phyloP scores from a whole-genome alignment of 2,329 filamentous ascomycete genomes.

The Calonectria naviculata region DNA sequence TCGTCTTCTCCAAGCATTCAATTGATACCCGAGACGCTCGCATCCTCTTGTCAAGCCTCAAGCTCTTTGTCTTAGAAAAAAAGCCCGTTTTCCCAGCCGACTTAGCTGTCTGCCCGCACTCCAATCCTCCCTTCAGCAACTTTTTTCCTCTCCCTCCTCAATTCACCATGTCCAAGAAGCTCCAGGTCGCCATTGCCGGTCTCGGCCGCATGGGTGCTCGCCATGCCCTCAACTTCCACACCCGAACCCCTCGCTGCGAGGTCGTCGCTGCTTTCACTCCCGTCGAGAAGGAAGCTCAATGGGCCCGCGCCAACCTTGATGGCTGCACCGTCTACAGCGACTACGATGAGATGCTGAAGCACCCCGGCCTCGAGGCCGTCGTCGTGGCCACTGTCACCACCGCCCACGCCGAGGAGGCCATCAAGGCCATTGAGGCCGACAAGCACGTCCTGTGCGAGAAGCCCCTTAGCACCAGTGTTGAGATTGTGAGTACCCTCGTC shows the following conservation, averaged over 20 bases:
- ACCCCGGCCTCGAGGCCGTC: constrained; percentile 40
- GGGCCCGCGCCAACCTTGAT: constrained; percentile 36
- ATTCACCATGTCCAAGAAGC: constrained; percentile 36
- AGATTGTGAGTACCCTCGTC: constrained; percentile 58
- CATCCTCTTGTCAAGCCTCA: background rate
- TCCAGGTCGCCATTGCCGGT: constrained; percentile 37
- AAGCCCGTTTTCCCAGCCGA: constrained; percentile 3
- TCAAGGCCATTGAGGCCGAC: constrained; percentile 40
- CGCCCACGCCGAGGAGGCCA: constrained; percentile 39
- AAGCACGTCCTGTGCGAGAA: constrained; percentile 43
- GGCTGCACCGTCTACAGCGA: constrained; percentile 37
- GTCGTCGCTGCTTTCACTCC: constrained; percentile 41
- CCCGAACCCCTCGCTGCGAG: constrained; percentile 37
- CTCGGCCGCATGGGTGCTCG: constrained; percentile 42
- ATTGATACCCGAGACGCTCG: constrained; percentile 12
- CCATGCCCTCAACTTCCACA: constrained; percentile 41
- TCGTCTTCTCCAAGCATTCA: constrained; percentile 1
- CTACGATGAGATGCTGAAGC: constrained; percentile 41
- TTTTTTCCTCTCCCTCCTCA: background rate
- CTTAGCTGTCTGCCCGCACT: background rate
- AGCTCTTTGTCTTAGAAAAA: constrained; percentile 7
- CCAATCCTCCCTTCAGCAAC: background rate
- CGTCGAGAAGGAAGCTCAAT: constrained; percentile 37
- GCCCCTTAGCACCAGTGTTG: constrained; percentile 49
- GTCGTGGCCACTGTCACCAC: constrained; percentile 40